Percentiles rank a stretch among this genome's conserved stretches.
Conservation (phyloP, 352 stramenopile genomes). For the Pythium insidiosum region DNA sequence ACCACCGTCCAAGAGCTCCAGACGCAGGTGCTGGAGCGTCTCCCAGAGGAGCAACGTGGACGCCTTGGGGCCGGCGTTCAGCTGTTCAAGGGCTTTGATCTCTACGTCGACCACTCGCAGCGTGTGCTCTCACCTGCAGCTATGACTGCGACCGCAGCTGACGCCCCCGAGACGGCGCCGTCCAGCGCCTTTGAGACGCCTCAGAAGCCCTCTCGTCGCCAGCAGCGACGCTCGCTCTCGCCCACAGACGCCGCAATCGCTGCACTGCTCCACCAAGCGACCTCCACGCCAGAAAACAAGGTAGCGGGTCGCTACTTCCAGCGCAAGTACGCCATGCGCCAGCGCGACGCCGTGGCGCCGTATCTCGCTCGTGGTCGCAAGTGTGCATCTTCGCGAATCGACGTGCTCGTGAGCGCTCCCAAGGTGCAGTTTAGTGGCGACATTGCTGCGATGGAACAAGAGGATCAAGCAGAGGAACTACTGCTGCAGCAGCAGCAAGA, state of each 20-base stretch:
- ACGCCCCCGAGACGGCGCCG: neutral
- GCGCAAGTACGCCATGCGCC: conserved; percentile 13
- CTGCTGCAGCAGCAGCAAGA: too few relatives aligned
- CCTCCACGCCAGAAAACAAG: conserved; percentile 8
- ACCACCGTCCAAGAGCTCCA: conserved; percentile 10
- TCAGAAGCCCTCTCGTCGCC: too few relatives aligned
- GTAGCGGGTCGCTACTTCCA: conserved; percentile 13
- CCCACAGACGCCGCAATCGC: conserved; percentile 1
- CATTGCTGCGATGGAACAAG: neutral
- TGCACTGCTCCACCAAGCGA: conserved; percentile 8
- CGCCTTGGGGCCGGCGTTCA: conserved; percentile 5
- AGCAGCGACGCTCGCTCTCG: neutral
- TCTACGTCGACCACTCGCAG: conserved; percentile 7
- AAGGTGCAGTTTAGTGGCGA: conserved; percentile 12
- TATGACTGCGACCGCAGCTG: too few relatives aligned
- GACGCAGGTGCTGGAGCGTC: conserved; percentile 4
- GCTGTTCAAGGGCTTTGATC: conserved; percentile 15
- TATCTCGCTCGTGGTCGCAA: conserved; percentile 11
- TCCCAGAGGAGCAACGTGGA: conserved; percentile 1
- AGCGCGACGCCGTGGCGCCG: conserved; percentile 5
- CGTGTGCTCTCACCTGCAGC: too few relatives aligned
- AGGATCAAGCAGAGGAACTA: too few relatives aligned
- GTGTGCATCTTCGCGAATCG: conserved; percentile 12
- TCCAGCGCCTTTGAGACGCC: conserved; percentile 1
- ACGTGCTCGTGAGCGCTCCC: conserved; percentile 10